Evolutionary conservation across 768 basidiomycete species (phyloP).

Genomic region (Lactarius psammicola): DNA sequence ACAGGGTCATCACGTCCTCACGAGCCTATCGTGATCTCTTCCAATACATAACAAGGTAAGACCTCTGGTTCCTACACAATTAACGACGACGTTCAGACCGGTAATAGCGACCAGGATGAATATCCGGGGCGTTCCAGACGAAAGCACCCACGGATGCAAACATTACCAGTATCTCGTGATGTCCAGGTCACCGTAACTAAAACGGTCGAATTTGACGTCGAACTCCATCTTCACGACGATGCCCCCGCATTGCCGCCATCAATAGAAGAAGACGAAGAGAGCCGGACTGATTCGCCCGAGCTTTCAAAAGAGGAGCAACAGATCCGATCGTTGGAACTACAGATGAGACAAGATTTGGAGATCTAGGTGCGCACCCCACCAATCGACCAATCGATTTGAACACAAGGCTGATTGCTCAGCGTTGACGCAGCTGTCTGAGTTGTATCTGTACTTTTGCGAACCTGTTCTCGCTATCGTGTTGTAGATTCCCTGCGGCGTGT

Average conservation of each 20-base stretch:
- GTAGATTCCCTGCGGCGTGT: neutral
- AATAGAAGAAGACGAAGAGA: neutral
- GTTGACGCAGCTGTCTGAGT: too few relatives aligned
- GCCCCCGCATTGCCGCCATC: neutral
- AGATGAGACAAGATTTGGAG: slow-evolving; percentile 25
- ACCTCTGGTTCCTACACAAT: neutral
- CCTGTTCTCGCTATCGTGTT: neutral
- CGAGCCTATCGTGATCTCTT: slow-evolving; percentile 28
- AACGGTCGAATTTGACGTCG: slow-evolving; percentile 26
- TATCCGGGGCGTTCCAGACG: slow-evolving; percentile 2
- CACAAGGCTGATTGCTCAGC: neutral
- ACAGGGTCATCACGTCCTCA: slow-evolving; percentile 25
- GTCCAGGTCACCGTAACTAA: slow-evolving; percentile 25
- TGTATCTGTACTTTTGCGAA: slow-evolving; percentile 1
- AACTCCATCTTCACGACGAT: slow-evolving; percentile 3
- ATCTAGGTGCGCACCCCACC: slow-evolving; percentile 10
- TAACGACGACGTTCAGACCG: neutral
- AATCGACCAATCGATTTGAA: neutral
- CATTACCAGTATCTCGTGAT: neutral
- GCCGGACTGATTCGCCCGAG: neutral
- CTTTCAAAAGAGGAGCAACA: slow-evolving; percentile 17
- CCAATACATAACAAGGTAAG: slow-evolving; percentile 26
- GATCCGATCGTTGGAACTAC: slow-evolving; percentile 19
- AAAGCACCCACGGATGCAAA: slow-evolving; percentile 18
- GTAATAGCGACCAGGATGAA: slow-evolving; percentile 17